Percentiles rank a stretch among this genome's conserved stretches.
Evolutionary conservation across 805 yeast species (phyloP).

Genomic region (Barnettozyma sucrosica): DNA sequence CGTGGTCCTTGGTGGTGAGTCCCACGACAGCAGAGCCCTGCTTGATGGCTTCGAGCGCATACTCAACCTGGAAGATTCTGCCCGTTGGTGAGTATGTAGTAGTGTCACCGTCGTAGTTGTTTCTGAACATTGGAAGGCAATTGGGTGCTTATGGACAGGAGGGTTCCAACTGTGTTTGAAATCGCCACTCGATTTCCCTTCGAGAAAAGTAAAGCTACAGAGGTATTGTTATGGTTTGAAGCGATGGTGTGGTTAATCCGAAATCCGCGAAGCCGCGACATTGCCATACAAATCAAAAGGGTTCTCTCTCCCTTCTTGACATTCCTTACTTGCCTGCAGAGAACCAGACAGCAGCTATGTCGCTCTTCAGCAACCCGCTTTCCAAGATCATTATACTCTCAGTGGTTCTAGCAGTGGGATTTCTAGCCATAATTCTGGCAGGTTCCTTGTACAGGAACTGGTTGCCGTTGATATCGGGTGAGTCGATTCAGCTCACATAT

Average conservation of each 20-base stretch:
- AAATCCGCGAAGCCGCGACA: background rate
- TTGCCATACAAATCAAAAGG: background rate
- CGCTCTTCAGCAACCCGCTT: conserved; percentile 43
- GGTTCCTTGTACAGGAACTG: conserved; percentile 74
- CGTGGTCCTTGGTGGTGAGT: conserved; percentile 76
- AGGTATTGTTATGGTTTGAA: background rate
- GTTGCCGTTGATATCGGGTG: conserved; percentile 62
- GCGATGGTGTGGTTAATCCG: background rate
- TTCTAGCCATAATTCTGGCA: conserved; percentile 66
- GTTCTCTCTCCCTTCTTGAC: background rate
- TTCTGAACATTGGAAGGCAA: conserved; percentile 62
- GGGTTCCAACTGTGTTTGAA: background rate
- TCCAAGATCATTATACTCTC: conserved; percentile 70
- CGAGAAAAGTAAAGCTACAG: background rate
- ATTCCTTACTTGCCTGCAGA: background rate
- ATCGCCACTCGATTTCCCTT: conserved; percentile 8
- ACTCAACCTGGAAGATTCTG: conserved; percentile 77
- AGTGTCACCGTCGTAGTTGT: conserved; percentile 97
- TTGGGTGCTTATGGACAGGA: conserved; percentile 7
- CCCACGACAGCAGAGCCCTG: conserved; percentile 99
- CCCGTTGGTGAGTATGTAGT: conserved; percentile 97
- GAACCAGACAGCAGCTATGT: conserved; percentile 1
- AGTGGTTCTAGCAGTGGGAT: conserved; percentile 72
- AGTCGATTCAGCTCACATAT: conserved; percentile 24
- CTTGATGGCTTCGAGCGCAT: conserved; percentile 91